Percentiles rank a stretch among this genome's conserved stretches.
These are phyloP conservation scores for Cutaneotrichosporon dermatis DNA, from an alignment of 1,284 basidiomycete species.

Conservation along the genomic window DNA sequence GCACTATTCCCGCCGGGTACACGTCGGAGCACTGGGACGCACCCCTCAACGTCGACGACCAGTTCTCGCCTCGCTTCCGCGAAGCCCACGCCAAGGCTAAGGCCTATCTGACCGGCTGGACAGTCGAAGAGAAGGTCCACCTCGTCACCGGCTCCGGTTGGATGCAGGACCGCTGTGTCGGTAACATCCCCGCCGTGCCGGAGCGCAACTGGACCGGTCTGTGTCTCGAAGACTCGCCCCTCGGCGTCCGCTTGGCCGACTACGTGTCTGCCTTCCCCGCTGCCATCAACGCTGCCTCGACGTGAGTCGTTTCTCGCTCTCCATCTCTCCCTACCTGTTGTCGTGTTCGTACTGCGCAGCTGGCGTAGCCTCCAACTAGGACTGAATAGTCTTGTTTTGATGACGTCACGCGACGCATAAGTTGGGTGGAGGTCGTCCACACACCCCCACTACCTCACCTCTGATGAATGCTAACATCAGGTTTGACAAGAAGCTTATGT, in stretches of 20 bases:
- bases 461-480: slow-evolving; percentile 24
- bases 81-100: slow-evolving; percentile 42
- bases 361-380: background rate
- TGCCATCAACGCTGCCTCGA: slow-evolving; percentile 68
- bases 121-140: slow-evolving; percentile 51
- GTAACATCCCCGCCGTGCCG: slow-evolving; percentile 62
- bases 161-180: slow-evolving; percentile 56
- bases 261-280: slow-evolving; percentile 64
- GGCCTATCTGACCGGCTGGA: slow-evolving; percentile 45
- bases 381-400: background rate
- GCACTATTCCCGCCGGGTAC: slow-evolving; percentile 24
- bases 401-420: background rate
- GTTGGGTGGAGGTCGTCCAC: background rate
- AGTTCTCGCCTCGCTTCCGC: slow-evolving; percentile 24
- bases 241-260: slow-evolving; percentile 62
- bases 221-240: slow-evolving; percentile 56
- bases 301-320: slow-evolving; percentile 44
- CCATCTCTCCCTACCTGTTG: background rate
- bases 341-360: background rate
- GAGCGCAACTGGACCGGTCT: slow-evolving; percentile 63
- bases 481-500: slow-evolving; percentile 68
- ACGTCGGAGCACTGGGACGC: slow-evolving; percentile 22
- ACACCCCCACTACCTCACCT: background rate
- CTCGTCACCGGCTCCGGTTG: slow-evolving; percentile 51
- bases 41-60: slow-evolving; percentile 16